These are phyloP conservation scores for Rhizophagus clarus DNA, from an alignment of 192 early-diverging fungal genomes.

Conservation along the genomic window DNA sequence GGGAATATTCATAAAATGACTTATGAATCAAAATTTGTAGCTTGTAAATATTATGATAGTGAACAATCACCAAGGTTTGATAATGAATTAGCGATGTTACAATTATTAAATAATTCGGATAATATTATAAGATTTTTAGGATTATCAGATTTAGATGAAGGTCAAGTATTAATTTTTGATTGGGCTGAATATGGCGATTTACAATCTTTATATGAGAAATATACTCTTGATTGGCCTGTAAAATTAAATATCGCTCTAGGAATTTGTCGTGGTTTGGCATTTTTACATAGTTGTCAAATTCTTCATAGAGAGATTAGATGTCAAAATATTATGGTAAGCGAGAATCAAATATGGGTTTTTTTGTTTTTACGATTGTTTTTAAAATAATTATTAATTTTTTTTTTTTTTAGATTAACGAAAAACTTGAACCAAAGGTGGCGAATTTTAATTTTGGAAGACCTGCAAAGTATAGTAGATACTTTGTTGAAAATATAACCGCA, in stretches of 20 bases:
- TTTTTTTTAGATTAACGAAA: neutral
- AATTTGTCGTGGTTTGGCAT: conserved; percentile 15
- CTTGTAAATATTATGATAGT: conserved; percentile 18
- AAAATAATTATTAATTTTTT: neutral
- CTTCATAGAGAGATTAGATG: conserved; percentile 26
- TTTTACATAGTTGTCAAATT: conserved; percentile 6
- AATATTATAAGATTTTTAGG: conserved; percentile 24
- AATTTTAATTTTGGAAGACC: conserved; percentile 23
- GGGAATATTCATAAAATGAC: conserved; percentile 3
- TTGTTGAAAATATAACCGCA: conserved; percentile 15
- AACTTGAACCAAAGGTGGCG: conserved; percentile 18
- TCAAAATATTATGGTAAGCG: conserved; percentile 23
- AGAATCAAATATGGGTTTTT: neutral
- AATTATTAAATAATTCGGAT: neutral
- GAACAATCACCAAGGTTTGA: conserved; percentile 6
- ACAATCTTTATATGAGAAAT: conserved; percentile 13
- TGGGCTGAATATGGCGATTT: conserved; percentile 21
- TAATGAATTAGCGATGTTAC: conserved; percentile 11
- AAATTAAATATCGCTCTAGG: neutral
- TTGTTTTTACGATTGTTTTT: neutral
- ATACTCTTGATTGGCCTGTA: neutral
- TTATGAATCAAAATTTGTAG: neutral
- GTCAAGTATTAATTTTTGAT: conserved; percentile 20
- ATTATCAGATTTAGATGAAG: conserved; percentile 6
- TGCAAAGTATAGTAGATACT: conserved; percentile 7